phyloP scores from a whole-genome alignment of 805 yeast genomes.

The Wickerhamomyces chaumierensis region DNA sequence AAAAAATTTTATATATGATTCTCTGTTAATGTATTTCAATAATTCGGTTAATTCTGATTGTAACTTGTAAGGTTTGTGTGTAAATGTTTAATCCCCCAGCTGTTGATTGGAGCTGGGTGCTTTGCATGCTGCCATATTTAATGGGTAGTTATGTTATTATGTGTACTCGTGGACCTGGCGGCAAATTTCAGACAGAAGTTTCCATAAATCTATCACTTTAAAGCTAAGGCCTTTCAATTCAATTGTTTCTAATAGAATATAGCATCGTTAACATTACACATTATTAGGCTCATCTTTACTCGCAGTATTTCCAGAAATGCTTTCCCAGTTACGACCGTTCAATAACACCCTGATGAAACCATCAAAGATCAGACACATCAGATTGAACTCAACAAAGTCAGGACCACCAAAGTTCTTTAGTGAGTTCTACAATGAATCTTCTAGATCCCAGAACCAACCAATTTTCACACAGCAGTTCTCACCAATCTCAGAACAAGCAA shows the following conservation, averaged over 20 bases:
- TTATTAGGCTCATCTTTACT: no score
- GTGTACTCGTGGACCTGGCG: no score
- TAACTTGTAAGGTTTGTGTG: no score
- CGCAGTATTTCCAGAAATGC: background rate
- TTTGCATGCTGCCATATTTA: no score
- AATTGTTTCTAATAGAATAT: no score
- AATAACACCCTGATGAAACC: background rate
- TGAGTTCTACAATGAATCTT: background rate
- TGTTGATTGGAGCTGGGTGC: no score
- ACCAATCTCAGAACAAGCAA: background rate
- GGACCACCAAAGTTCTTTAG: background rate
- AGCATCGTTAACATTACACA: no score
- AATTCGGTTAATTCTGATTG: background rate
- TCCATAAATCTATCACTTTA: no score
- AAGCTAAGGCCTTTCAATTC: no score
- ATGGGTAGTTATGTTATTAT: no score
- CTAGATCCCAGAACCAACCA: background rate
- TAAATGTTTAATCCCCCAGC: no score
- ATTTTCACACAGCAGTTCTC: background rate
- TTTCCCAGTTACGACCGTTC: background rate
- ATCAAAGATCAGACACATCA: background rate
- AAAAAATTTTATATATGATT: conserved; percentile 3
- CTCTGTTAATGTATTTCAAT: conserved; percentile 7
- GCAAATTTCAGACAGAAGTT: no score
- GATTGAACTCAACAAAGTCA: background rate